These are phyloP conservation scores for Carex pumila DNA, from an alignment of 176 grass and related monocot genomes.

Conservation along the genomic window DNA sequence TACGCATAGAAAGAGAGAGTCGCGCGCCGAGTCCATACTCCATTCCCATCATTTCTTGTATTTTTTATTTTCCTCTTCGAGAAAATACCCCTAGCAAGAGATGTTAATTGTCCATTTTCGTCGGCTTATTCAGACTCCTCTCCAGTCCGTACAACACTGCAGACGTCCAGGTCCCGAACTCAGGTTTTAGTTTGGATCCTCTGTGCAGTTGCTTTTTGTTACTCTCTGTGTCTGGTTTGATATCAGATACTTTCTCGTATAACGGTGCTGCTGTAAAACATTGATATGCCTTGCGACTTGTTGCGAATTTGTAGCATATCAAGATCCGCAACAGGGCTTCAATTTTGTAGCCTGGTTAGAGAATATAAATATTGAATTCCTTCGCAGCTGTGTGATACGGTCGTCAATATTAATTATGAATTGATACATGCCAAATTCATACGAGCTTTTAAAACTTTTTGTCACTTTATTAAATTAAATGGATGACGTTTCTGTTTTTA, in stretches of 20 bases:
- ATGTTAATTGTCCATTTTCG: conserved; percentile 10
- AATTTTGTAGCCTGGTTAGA: not conserved
- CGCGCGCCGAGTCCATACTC: not conserved
- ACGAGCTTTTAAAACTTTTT: not conserved
- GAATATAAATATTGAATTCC: not conserved
- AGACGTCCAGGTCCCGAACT: not conserved
- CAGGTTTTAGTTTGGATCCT: not conserved
- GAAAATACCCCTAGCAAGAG: not conserved
- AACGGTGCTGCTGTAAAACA: too few relatives aligned
- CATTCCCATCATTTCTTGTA: not conserved
- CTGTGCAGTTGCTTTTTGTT: not conserved
- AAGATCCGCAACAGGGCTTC: not conserved
- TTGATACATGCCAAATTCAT: not conserved
- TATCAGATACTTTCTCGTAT: too few relatives aligned
- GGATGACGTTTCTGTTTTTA: not conserved
- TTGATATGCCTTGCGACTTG: not conserved
- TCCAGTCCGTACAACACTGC: not conserved
- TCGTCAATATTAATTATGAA: not conserved
- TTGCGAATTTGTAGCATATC: not conserved
- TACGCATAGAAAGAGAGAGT: not conserved
- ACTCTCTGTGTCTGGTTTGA: not conserved
- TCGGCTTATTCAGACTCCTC: not conserved
- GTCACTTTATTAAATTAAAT: not conserved
- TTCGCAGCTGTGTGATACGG: not conserved
- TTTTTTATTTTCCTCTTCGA: not conserved